A percentile compares a stretch with the other conserved stretches of the same genome.
Evolutionary conservation across 1,284 basidiomycete species (phyloP).

Genomic region (Trametes hirsuta): DNA sequence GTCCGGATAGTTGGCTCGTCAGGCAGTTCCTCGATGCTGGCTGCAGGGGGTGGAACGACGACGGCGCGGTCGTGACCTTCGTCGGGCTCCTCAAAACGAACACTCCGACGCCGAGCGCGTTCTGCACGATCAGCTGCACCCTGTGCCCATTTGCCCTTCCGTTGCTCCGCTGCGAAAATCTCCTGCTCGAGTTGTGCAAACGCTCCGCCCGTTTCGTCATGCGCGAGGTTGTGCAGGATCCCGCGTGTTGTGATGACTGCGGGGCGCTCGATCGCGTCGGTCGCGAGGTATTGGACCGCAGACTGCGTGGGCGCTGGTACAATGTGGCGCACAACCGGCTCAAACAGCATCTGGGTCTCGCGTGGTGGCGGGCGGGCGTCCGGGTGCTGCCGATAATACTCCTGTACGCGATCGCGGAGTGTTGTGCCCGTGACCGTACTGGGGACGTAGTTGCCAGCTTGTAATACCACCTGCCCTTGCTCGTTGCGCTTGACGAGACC

Average conservation of each 20-base stretch:
- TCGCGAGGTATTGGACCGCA: background rate
- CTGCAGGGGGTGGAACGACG: background rate
- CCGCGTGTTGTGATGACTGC: background rate
- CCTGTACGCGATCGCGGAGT: slow-evolving; percentile 6
- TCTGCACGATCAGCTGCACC: background rate
- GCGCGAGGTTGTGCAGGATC: background rate
- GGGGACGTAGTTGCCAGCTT: slow-evolving; percentile 5
- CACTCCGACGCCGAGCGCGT: background rate
- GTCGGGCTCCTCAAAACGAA: slow-evolving; percentile 1
- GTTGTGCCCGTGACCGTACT: slow-evolving; percentile 3
- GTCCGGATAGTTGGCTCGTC: background rate
- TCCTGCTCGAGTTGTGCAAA: background rate
- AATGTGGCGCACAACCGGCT: background rate
- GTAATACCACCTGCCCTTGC: slow-evolving; percentile 8
- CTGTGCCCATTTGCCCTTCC: background rate
- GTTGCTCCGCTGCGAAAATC: background rate
- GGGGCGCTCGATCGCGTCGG: background rate
- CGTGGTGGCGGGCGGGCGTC: background rate
- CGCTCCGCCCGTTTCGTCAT: background rate
- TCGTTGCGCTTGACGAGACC: slow-evolving; percentile 4
- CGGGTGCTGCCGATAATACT: slow-evolving; percentile 6
- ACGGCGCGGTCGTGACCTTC: background rate
- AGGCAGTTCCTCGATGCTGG: slow-evolving; percentile 1
- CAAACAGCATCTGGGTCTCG: background rate
- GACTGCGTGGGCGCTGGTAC: background rate